Conservation (phyloP, 257 asterid species). For the Solanum gracilifrons region DNA sequence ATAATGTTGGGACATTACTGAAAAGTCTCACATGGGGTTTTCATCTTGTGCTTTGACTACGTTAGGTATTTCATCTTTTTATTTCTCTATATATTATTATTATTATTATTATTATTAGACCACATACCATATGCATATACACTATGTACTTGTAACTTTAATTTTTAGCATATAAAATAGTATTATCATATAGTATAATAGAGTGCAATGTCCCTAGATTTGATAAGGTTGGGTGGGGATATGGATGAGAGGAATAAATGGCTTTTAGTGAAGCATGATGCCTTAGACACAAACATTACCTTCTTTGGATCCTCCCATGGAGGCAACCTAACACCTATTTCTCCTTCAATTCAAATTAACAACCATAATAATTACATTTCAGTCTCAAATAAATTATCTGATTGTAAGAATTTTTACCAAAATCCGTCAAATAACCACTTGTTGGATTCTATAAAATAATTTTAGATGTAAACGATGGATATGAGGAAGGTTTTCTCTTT, state of each 20-base stretch:
- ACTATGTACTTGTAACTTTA: background rate
- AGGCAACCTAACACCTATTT: conserved; percentile 46
- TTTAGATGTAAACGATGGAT: background rate
- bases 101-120: background rate
- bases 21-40: conserved; percentile 47
- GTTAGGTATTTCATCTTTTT: background rate
- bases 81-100: background rate
- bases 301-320: conserved; percentile 29
- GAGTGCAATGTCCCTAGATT: conserved; percentile 26
- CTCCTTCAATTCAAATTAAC: background rate
- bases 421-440: background rate
- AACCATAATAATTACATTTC: background rate
- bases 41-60: conserved; percentile 26
- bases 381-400: background rate
- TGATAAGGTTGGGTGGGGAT: conserved; percentile 23
- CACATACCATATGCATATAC: background rate
- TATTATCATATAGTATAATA: background rate
- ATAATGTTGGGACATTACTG: conserved; percentile 22
- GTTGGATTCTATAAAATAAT: background rate
- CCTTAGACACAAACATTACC: conserved; percentile 45
- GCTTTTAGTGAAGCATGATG: conserved; percentile 53
- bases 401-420: rapidly evolving
- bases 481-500: background rate
- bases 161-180: background rate
- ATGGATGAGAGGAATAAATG: conserved; percentile 46